A percentile compares a stretch with the other conserved stretches of the same genome.
Conservation (phyloP, 1,284 basidiomycete species). For the Sutorius eximius region DNA sequence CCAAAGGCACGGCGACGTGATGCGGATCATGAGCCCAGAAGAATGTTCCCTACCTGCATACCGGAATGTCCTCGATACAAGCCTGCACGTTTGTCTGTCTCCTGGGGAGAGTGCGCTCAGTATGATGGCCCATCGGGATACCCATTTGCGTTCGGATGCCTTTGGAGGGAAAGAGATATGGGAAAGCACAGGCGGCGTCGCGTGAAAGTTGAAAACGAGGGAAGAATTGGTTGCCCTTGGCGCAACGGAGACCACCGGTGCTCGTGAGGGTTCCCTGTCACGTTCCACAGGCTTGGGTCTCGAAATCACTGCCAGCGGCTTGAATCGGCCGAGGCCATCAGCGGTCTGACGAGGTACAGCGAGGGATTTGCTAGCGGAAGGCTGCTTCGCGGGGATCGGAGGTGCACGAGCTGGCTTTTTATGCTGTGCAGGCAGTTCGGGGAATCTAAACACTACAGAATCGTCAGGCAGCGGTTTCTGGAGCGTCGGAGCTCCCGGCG, state of each 20-base stretch:
- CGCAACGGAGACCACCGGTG: slow-evolving; percentile 19
- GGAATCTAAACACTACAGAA: slow-evolving; percentile 8
- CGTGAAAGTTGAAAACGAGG: background rate
- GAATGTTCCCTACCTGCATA: slow-evolving; percentile 53
- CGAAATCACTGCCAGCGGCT: slow-evolving; percentile 8
- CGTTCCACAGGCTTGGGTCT: background rate
- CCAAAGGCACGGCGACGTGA: background rate
- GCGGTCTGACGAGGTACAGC: background rate
- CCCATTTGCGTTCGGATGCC: slow-evolving; percentile 53
- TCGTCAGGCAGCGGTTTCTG: background rate
- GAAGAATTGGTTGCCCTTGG: background rate
- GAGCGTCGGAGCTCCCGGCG: background rate
- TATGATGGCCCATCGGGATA: slow-evolving; percentile 54
- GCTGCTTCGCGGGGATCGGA: background rate
- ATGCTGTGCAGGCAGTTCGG: slow-evolving; percentile 2
- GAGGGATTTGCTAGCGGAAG: background rate
- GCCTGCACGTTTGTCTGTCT: slow-evolving; percentile 44
- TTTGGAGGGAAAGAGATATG: slow-evolving; percentile 56
- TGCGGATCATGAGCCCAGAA: background rate
- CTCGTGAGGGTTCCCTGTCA: background rate
- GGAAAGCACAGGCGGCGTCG: slow-evolving; percentile 30
- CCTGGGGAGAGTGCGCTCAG: slow-evolving; percentile 46
- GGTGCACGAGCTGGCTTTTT: background rate
- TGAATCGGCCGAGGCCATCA: slow-evolving; percentile 17
- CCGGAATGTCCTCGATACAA: slow-evolving; percentile 60